Conservation (phyloP, 495 filamentous ascomycete genomes). For the Neurospora tetraspora region DNA sequence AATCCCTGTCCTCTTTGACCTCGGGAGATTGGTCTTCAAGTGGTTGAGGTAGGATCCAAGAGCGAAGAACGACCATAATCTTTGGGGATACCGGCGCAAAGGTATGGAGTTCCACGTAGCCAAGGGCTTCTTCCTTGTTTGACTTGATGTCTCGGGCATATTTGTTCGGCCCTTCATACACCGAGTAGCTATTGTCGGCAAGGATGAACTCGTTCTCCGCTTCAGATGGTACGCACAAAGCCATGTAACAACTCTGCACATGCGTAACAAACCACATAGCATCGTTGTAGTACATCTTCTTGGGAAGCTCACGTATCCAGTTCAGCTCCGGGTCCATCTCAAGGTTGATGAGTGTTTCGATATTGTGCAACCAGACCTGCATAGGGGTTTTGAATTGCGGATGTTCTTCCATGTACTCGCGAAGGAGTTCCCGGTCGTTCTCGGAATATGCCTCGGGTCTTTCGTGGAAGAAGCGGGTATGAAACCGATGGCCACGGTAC, state of each 20-base stretch:
- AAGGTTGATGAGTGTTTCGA: constrained; percentile 38
- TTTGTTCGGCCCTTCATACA: constrained; percentile 37
- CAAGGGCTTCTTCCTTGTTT: constrained; percentile 9
- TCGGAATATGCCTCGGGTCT: constrained; percentile 25
- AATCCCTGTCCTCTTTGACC: constrained; percentile 5
- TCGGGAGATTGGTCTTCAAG: constrained; percentile 12
- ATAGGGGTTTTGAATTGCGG: constrained; percentile 33
- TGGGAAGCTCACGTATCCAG: constrained; percentile 25
- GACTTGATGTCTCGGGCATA: constrained; percentile 1
- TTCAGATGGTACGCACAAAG: constrained; percentile 33
- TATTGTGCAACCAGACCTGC: constrained; percentile 43
- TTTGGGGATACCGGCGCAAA: constrained; percentile 42
- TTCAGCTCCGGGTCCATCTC: constrained; percentile 28
- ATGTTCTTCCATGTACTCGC: constrained; percentile 32
- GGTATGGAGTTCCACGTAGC: constrained; percentile 22
- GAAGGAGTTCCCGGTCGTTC: constrained; percentile 28
- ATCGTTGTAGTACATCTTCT: constrained; percentile 31
- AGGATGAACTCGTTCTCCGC: constrained; percentile 39
- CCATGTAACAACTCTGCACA: constrained; percentile 29
- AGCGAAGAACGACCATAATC: constrained; percentile 39
- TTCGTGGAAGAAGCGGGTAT: constrained; percentile 25
- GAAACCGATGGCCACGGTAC: constrained; percentile 30
- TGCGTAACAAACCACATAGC: constrained; percentile 34
- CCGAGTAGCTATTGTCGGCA: constrained; percentile 35
- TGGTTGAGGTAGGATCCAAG: constrained; percentile 15